These are phyloP conservation scores for Exophiala phaeomuriformis DNA, from an alignment of 2,329 filamentous ascomycete species.

Conservation along the genomic window DNA sequence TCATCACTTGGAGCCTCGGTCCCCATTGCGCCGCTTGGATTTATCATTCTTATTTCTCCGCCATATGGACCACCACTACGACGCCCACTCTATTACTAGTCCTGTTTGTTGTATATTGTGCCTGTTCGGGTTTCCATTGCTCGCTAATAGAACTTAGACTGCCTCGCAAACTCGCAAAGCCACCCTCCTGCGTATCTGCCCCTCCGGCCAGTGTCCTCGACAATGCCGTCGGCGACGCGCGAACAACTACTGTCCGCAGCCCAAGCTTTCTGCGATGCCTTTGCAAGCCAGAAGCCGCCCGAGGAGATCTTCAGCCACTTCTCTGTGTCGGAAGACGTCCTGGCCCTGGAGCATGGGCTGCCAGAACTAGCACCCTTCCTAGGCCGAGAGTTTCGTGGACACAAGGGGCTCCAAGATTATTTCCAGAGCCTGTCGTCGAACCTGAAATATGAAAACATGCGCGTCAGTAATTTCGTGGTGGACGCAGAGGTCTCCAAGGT, in stretches of 20 bases:
- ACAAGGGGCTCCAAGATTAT: slow-evolving; percentile 32
- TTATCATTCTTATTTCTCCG: too few species aligned
- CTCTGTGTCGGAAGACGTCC: slow-evolving; percentile 28
- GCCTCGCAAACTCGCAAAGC: too few species aligned
- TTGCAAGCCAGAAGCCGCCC: slow-evolving; percentile 28
- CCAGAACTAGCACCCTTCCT: slow-evolving; percentile 37
- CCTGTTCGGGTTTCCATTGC: too few species aligned
- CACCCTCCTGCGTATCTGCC: too few species aligned
- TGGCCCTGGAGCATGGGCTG: slow-evolving; percentile 38
- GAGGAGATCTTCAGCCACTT: slow-evolving; percentile 32
- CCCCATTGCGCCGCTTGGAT: slow-evolving; percentile 5
- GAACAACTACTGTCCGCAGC: slow-evolving; percentile 27
- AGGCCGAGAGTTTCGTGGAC: slow-evolving; percentile 36
- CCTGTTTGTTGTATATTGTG: too few species aligned
- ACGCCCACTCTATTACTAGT: too few species aligned
- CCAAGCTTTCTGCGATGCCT: slow-evolving; percentile 30
- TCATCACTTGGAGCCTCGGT: slow-evolving; percentile 13
- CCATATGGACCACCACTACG: too few species aligned
- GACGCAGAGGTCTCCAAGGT: slow-evolving; percentile 32
- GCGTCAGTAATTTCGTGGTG: slow-evolving; percentile 35
- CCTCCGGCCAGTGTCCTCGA: neutral
- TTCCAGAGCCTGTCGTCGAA: slow-evolving; percentile 32
- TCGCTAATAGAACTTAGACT: too few species aligned
- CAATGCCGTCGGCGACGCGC: slow-evolving; percentile 17
- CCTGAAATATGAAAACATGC: slow-evolving; percentile 34